Conservation (phyloP, 2,329 filamentous ascomycete genomes). For the Exophiala oligosperma region DNA sequence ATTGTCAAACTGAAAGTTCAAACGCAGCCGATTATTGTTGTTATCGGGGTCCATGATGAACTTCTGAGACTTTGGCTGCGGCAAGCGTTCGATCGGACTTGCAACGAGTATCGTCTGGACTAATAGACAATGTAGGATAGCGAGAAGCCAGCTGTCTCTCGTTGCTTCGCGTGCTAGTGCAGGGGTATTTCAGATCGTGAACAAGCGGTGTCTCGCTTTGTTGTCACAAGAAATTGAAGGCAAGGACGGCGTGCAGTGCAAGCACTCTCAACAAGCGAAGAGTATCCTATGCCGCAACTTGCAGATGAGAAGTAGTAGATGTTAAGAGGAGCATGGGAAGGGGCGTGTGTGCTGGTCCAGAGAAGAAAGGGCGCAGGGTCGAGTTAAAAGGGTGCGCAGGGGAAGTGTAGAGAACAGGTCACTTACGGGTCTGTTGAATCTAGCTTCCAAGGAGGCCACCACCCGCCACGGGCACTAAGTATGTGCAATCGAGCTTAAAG, state of each 20-base stretch:
- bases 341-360: not conserved
- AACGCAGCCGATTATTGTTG: constrained; percentile 51
- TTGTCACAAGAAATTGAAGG: not conserved
- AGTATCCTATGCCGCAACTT: not conserved
- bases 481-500: not conserved
- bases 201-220: not conserved
- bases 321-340: not conserved
- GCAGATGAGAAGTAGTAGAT: not conserved
- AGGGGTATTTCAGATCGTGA: not conserved
- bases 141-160: not conserved
- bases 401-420: not conserved
- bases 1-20: constrained; percentile 57
- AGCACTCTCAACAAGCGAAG: not conserved
- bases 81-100: constrained; percentile 3
- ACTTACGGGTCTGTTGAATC: not conserved
- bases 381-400: not conserved
- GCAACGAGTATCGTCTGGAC: not conserved
- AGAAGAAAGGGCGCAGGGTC: not conserved
- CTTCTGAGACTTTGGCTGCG: not conserved
- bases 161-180: not conserved
- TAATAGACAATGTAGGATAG: not conserved
- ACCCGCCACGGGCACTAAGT: not conserved
- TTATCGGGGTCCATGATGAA: constrained; percentile 52
- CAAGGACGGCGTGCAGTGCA: not conserved
- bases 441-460: not conserved